Evolutionary conservation across 805 yeast genomes (phyloP).

Genomic region (Myxozyma nipponensis): DNA sequence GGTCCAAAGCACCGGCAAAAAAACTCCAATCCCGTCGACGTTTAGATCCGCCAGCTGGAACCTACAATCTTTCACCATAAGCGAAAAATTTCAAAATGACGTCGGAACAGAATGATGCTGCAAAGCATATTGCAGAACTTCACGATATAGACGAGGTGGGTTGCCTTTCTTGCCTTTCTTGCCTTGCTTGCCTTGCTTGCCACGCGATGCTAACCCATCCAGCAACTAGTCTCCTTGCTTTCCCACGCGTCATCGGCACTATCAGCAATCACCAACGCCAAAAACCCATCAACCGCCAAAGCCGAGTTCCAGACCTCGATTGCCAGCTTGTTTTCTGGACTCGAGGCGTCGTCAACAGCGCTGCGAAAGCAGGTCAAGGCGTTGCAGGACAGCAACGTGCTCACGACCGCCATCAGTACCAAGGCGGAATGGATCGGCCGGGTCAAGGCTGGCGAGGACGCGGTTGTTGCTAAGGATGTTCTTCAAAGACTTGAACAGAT

Average conservation of each 20-base stretch:
- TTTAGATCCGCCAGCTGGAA: too few relatives aligned
- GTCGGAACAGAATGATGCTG: neutral
- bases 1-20: too few relatives aligned
- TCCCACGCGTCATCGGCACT: conserved; percentile 12
- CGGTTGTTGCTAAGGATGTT: conserved; percentile 10
- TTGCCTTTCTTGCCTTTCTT: too few relatives aligned
- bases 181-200: neutral
- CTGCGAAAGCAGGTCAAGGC: conserved; percentile 20
- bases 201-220: neutral
- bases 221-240: conserved; percentile 18
- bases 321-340: conserved; percentile 3
- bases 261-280: conserved; percentile 9
- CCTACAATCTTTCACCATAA: too few relatives aligned
- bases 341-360: conserved; percentile 17
- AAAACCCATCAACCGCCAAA: conserved; percentile 4
- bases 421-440: conserved; percentile 25
- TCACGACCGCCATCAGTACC: conserved; percentile 14
- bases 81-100: too few relatives aligned
- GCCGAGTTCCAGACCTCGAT: conserved; percentile 5
- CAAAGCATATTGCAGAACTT: conserved; percentile 11
- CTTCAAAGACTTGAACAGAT: neutral
- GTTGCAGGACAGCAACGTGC: conserved; percentile 17
- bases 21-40: too few relatives aligned
- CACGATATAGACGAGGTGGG: conserved; percentile 24
- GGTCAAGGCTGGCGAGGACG: conserved; percentile 12